phyloP scores from a whole-genome alignment of 2,329 filamentous ascomycete genomes.

The Coccinonectria pachysandricola region DNA sequence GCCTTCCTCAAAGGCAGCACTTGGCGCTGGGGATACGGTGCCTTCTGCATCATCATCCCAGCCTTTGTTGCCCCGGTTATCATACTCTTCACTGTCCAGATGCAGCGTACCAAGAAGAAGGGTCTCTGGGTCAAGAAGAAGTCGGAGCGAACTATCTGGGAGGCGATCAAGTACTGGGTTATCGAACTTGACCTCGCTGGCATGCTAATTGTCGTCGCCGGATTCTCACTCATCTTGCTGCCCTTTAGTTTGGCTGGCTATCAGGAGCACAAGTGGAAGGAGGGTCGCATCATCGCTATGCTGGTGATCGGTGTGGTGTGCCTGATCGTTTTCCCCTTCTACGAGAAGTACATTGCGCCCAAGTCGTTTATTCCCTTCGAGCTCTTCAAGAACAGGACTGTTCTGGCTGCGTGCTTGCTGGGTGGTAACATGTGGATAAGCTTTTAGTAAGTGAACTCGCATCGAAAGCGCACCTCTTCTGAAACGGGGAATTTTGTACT shows the following conservation, averaged over 20 bases:
- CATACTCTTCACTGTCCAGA: constrained; percentile 4
- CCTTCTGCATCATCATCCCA: constrained; percentile 40
- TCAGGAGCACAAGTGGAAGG: constrained; percentile 26
- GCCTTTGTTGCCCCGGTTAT: constrained; percentile 2
- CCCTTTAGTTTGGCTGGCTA: constrained; percentile 33
- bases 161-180: constrained; percentile 5
- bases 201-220: constrained; percentile 38
- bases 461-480: no score
- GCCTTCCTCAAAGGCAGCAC: constrained; percentile 23
- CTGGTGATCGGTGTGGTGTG: constrained; percentile 38
- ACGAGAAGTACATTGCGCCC: constrained; percentile 35
- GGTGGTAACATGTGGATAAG: constrained; percentile 6
- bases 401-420: constrained; percentile 15
- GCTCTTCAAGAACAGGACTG: constrained; percentile 33
- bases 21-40: constrained; percentile 42
- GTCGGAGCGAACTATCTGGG: constrained; percentile 1
- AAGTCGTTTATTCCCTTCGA: constrained; percentile 30
- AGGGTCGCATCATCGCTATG: constrained; percentile 32
- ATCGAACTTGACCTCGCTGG: constrained; percentile 31
- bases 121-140: constrained; percentile 5
- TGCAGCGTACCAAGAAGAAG: constrained; percentile 2
- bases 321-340: constrained; percentile 35
- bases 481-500: not conserved
- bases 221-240: constrained; percentile 40
- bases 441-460: constrained; percentile 8